Percentiles rank a stretch among this genome's conserved stretches.
These are phyloP conservation scores for Aspergillus wentii DNA, from an alignment of 495 filamentous ascomycete genomes.

Conservation along the genomic window DNA sequence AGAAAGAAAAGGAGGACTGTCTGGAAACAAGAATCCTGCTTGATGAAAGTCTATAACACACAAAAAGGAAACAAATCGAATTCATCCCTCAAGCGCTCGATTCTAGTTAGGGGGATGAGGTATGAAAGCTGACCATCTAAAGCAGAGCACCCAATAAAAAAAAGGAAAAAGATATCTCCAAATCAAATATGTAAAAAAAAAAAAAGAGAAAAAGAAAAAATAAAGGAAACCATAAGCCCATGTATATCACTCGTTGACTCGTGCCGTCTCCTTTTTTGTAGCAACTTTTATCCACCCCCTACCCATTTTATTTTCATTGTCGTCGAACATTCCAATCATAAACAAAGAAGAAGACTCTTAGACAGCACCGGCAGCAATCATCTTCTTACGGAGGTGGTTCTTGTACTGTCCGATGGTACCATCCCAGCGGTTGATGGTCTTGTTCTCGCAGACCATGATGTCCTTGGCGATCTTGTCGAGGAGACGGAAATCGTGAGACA, in stretches of 20 bases:
- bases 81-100: constrained; percentile 17
- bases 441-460: constrained; percentile 98
- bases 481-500: constrained; percentile 96
- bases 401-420: constrained; percentile 93
- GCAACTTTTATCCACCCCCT: too few relatives aligned
- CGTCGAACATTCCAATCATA: too few relatives aligned
- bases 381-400: constrained; percentile 98
- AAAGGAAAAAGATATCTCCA: constrained; percentile 15
- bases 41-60: too few relatives aligned
- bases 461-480: constrained; percentile 99
- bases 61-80: too few relatives aligned
- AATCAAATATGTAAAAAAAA: constrained; percentile 9
- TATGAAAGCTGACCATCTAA: constrained; percentile 26
- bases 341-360: constrained; percentile 17
- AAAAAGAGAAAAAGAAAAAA: constrained; percentile 9
- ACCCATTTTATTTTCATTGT: too few relatives aligned
- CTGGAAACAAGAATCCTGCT: too few relatives aligned
- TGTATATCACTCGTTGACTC: too few relatives aligned
- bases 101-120: constrained; percentile 17
- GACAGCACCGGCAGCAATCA: constrained; percentile 54
- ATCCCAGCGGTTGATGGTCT: constrained; percentile 83
- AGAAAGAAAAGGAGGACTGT: constrained; percentile 5
- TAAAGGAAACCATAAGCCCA: background rate
- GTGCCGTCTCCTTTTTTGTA: too few relatives aligned
- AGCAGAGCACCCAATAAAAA: constrained; percentile 12